A percentile compares a stretch with the other conserved stretches of the same genome.
phyloP scores from a whole-genome alignment of 2,329 filamentous ascomycete genomes.

The Zalaria obscura region DNA sequence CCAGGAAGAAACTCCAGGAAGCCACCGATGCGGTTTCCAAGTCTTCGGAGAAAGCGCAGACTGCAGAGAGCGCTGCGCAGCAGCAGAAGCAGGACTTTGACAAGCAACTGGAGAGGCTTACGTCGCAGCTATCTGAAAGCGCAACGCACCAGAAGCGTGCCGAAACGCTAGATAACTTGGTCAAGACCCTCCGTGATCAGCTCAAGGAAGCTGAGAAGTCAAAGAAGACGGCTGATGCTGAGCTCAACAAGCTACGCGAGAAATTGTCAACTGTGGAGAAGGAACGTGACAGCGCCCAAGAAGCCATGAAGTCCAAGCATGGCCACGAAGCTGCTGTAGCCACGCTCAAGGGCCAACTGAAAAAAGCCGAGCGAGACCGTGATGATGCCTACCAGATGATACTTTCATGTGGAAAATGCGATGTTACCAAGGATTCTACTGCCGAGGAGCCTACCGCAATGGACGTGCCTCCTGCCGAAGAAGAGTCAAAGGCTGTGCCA shows the following conservation, averaged over 20 bases:
- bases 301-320: slow-evolving; percentile 8
- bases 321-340: slow-evolving; percentile 14
- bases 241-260: slow-evolving; percentile 24
- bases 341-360: slow-evolving; percentile 15
- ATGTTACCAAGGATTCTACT: slow-evolving; percentile 6
- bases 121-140: slow-evolving; percentile 10
- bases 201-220: slow-evolving; percentile 38
- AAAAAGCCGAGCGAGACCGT: slow-evolving; percentile 15
- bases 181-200: slow-evolving; percentile 39
- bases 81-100: slow-evolving; percentile 31
- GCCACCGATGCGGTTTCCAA: slow-evolving; percentile 1
- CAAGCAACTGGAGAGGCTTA: slow-evolving; percentile 7
- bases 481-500: neutral
- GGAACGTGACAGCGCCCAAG: slow-evolving; percentile 14
- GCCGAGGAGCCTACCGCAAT: neutral
- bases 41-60: slow-evolving; percentile 4
- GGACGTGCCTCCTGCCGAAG: neutral
- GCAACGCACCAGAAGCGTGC: slow-evolving; percentile 33
- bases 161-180: slow-evolving; percentile 39
- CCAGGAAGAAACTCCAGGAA: slow-evolving; percentile 30
- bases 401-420: slow-evolving; percentile 18
- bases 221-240: slow-evolving; percentile 29
- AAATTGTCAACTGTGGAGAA: slow-evolving; percentile 14
- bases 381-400: slow-evolving; percentile 21
- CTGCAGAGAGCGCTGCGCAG: slow-evolving; percentile 13